Base-by-base conservation (phyloP, 2,329 filamentous ascomycete genomes). In the Ceratocystis harringtonii region DNA sequence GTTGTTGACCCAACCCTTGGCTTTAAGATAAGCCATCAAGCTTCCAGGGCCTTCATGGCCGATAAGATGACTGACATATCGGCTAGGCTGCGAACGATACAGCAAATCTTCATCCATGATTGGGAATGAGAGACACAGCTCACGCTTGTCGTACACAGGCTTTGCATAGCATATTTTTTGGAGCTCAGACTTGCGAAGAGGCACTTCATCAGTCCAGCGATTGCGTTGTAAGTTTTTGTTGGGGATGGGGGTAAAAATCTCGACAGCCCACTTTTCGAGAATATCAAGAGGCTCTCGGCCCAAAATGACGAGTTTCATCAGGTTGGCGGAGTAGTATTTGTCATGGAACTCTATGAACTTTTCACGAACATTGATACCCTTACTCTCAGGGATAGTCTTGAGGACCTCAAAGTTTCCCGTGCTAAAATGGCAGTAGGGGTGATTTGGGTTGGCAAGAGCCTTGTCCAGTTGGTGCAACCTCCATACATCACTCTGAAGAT, bases 281-380 rank as follows among this genome's bases (percentile, higher is more conserved):
- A 90, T 83, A 70, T 96, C 90, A 67, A 96, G 78, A 5, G 84
- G 80, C 74, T 96, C 92, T 62, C 87, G 83, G 0, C 92, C 92
- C 25, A 96, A 76, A 3, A 96, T 85, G 45, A 92, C 90, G 62
- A 96, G 79, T 79, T 95, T 96, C 89, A 96, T 96, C 48, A 86
- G 82, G 72, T 96, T 96, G 67, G 92, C 89, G 1, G 92, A 96
- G 75, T 96, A 96, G 72, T 95, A 87, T 71, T 86, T 88, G 68
- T 85, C 83, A 73, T 96, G 90, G 72, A 96, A 96, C 69, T 91
- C 87, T 69, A 96, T 95, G 72, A 96, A 96, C 74, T 92, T 91
- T 70, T 90, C 86, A 61, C 92, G 83, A 30, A 96, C 89, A 73
- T 94, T 89, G 70, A 96, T 82, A 3, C 90, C 90, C 61, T 85